These are phyloP conservation scores for Phytopythium boreale DNA, from an alignment of 352 stramenopile genomes.

Conservation along the genomic window DNA sequence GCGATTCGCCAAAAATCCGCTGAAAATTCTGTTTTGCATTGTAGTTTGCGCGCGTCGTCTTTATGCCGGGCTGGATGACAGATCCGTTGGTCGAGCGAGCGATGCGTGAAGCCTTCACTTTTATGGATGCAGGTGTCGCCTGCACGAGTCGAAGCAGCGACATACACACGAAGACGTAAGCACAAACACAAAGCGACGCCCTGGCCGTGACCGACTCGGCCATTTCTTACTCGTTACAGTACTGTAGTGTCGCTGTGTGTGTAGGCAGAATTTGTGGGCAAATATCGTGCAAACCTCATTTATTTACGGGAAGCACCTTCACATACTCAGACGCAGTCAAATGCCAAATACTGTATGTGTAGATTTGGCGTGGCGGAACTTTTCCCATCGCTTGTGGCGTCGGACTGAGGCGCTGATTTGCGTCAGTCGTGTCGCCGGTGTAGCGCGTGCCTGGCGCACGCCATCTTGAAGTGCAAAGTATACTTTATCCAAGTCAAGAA, in stretches of 20 bases:
- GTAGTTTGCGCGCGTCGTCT: not conserved
- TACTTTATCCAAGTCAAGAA: not conserved
- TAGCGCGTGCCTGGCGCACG: not conserved
- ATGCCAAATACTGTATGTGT: too few relatives aligned
- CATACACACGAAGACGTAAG: not conserved
- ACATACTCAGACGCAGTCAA: too few relatives aligned
- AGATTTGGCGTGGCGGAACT: too few relatives aligned
- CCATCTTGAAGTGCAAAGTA: not conserved
- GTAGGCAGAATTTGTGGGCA: too few relatives aligned
- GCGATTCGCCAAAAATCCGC: constrained; percentile 1
- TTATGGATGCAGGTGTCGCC: not conserved
- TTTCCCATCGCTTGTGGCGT: not conserved
- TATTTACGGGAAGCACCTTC: too few relatives aligned
- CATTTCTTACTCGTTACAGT: too few relatives aligned
- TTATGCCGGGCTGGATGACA: not conserved
- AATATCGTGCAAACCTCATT: too few relatives aligned
- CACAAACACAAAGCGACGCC: not conserved
- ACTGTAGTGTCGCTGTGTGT: too few relatives aligned
- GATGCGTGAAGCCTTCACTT: not conserved
- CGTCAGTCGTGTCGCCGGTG: not conserved
- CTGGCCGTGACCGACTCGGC: not conserved
- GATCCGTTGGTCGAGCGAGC: not conserved
- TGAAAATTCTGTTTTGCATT: not conserved
- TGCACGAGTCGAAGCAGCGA: not conserved
- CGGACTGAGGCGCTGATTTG: constrained; percentile 3